Evolutionary conservation across 2,329 filamentous ascomycete genomes (phyloP).

Genomic region (Atkinsonella hypoxylon): DNA sequence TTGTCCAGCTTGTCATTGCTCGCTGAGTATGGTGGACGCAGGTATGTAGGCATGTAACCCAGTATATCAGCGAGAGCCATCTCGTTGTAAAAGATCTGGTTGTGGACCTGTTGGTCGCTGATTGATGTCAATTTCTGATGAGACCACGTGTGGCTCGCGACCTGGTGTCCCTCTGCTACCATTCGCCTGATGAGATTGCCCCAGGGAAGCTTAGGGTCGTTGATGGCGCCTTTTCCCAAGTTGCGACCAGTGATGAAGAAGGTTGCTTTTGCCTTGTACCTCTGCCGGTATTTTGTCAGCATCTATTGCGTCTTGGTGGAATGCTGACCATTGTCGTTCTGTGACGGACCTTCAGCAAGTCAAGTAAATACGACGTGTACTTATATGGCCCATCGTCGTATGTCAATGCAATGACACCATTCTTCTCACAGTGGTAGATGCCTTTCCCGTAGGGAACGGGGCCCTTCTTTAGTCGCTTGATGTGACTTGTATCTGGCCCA

Average conservation of each 20-base stretch:
- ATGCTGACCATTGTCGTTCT: not conserved
- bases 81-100: slow-evolving; percentile 32
- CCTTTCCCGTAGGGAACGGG: slow-evolving; percentile 41
- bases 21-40: slow-evolving; percentile 35
- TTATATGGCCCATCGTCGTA: slow-evolving; percentile 34
- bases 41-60: slow-evolving; percentile 29
- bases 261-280: slow-evolving; percentile 25
- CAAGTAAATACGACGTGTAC: slow-evolving; percentile 30
- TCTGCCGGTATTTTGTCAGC: slow-evolving; percentile 13
- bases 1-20: slow-evolving; percentile 27
- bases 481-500: slow-evolving; percentile 40
- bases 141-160: slow-evolving; percentile 41
- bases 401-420: slow-evolving; percentile 29
- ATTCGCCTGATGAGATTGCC: slow-evolving; percentile 29
- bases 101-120: slow-evolving; percentile 19
- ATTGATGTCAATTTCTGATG: slow-evolving; percentile 30
- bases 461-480: slow-evolving; percentile 42
- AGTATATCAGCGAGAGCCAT: slow-evolving; percentile 28
- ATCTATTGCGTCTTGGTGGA: no score
- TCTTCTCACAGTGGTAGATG: slow-evolving; percentile 28
- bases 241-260: slow-evolving; percentile 26
- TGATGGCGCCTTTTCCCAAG: slow-evolving; percentile 30
- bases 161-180: slow-evolving; percentile 43
- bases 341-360: slow-evolving; percentile 17
- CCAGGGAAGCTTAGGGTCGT: slow-evolving; percentile 24